A percentile compares a stretch with the other conserved stretches of the same genome.
phyloP scores from a whole-genome alignment of 2,329 filamentous ascomycete species.

The Hortaea sp. region DNA sequence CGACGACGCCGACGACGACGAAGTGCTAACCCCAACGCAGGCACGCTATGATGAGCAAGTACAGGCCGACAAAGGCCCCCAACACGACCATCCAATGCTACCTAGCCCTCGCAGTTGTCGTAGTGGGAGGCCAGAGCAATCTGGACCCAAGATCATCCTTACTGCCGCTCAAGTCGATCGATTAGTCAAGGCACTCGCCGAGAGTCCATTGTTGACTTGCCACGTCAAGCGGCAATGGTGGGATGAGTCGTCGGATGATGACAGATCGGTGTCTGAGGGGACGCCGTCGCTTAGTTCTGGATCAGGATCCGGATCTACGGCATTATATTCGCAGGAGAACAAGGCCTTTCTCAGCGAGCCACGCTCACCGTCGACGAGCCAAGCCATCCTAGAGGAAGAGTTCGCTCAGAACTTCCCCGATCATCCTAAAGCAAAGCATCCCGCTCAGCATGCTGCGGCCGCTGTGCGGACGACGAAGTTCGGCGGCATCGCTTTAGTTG shows the following conservation, averaged over 20 bases:
- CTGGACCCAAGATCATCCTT: conserved; percentile 8
- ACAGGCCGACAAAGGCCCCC: neutral
- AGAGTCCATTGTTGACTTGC: conserved; percentile 12
- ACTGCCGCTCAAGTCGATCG: conserved; percentile 14
- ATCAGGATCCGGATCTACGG: conserved; percentile 8
- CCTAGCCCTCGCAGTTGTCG: neutral
- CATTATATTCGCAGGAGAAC: conserved; percentile 10
- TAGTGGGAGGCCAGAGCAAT: conserved; percentile 2
- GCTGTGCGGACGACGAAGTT: conserved; percentile 2
- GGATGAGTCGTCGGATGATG: conserved; percentile 14
- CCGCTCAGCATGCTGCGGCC: neutral
- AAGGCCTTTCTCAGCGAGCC: conserved; percentile 7
- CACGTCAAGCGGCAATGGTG: conserved; percentile 17
- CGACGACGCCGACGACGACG: neutral
- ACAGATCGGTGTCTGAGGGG: conserved; percentile 1
- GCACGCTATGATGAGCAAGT: conserved; percentile 3
- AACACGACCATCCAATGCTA: neutral
- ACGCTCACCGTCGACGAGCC: conserved; percentile 1
- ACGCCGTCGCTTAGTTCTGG: conserved; percentile 10
- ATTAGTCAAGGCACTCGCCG: conserved; percentile 14
- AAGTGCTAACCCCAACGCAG: conserved; percentile 8
- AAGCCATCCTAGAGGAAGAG: conserved; percentile 4
- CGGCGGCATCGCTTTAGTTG: conserved; percentile 17
- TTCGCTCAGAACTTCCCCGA: conserved; percentile 5
- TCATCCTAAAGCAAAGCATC: conserved; percentile 6